A percentile compares a stretch with the other conserved stretches of the same genome.
phyloP scores from a whole-genome alignment of 345 rosid genomes.

The Tarenaya hassleriana region DNA sequence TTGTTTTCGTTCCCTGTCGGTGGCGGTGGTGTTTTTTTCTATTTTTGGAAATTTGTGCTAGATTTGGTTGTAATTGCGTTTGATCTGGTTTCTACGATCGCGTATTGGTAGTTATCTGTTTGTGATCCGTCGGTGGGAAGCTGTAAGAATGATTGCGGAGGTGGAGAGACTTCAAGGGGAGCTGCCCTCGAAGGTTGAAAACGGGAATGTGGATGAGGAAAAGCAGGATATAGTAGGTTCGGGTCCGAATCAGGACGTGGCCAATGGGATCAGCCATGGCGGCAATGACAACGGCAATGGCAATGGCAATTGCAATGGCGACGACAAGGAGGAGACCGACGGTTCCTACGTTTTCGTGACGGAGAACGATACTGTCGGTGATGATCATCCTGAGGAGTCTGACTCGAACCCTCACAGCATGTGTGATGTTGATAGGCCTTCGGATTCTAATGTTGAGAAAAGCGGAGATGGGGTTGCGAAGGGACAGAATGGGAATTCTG shows the following conservation, averaged over 20 bases:
- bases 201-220: constrained; percentile 24
- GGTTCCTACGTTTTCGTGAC: constrained; percentile 37
- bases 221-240: too few species aligned
- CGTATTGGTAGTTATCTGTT: constrained; percentile 11
- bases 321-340: constrained; percentile 34
- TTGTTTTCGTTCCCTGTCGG: constrained; percentile 11
- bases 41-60: constrained; percentile 14
- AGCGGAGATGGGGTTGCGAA: constrained; percentile 7
- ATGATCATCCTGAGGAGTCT: too few species aligned
- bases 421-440: not conserved
- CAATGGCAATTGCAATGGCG: constrained; percentile 20
- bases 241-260: too few species aligned
- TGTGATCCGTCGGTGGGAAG: constrained; percentile 28
- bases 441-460: constrained; percentile 15
- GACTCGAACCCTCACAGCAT: not conserved
- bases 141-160: constrained; percentile 47
- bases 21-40: too few species aligned
- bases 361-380: constrained; percentile 30
- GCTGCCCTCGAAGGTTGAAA: constrained; percentile 33
- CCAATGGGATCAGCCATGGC: constrained; percentile 28
- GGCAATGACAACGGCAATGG: too few species aligned
- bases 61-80: constrained; percentile 22
- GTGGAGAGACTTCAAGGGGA: constrained; percentile 35
- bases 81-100: constrained; percentile 22
- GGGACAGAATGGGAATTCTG: constrained; percentile 11